Evolutionary conservation across 805 yeast species (phyloP).

Genomic region (Torulaspora quercuum): DNA sequence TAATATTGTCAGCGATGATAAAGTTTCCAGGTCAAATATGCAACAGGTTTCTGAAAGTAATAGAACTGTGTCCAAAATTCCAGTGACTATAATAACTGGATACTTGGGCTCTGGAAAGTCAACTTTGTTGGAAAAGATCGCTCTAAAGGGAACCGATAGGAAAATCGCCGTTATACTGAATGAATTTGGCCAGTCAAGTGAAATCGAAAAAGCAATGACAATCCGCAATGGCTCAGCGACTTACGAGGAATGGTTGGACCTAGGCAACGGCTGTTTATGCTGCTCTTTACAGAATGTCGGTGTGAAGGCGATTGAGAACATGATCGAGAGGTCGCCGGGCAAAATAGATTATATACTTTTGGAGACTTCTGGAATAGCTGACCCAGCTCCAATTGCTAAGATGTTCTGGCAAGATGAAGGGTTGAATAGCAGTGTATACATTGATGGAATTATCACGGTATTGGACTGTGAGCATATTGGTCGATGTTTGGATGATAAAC

Average conservation of each 20-base stretch:
- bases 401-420: constrained; percentile 99
- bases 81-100: constrained; percentile 91
- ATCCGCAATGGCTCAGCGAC: constrained; percentile 49
- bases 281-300: constrained; percentile 96
- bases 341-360: constrained; percentile 84
- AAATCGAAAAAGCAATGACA: constrained; percentile 82
- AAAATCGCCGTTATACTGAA: constrained; percentile 86
- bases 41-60: constrained; percentile 17
- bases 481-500: constrained; percentile 60
- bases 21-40: constrained; percentile 31
- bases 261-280: constrained; percentile 95
- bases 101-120: constrained; percentile 94
- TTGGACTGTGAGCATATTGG: constrained; percentile 69
- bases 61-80: constrained; percentile 50
- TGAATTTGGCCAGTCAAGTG: constrained; percentile 88
- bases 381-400: constrained; percentile 93
- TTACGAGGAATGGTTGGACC: constrained; percentile 91
- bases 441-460: constrained; percentile 90
- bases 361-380: constrained; percentile 96
- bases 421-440: constrained; percentile 72
- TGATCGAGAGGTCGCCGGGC: constrained; percentile 66
- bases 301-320: constrained; percentile 86
- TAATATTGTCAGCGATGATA: constrained; percentile 30
- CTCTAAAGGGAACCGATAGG: constrained; percentile 58
- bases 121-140: constrained; percentile 72